These are phyloP conservation scores for Cladochytrium replicatum DNA, from an alignment of 192 early-diverging fungal species.

Conservation along the genomic window DNA sequence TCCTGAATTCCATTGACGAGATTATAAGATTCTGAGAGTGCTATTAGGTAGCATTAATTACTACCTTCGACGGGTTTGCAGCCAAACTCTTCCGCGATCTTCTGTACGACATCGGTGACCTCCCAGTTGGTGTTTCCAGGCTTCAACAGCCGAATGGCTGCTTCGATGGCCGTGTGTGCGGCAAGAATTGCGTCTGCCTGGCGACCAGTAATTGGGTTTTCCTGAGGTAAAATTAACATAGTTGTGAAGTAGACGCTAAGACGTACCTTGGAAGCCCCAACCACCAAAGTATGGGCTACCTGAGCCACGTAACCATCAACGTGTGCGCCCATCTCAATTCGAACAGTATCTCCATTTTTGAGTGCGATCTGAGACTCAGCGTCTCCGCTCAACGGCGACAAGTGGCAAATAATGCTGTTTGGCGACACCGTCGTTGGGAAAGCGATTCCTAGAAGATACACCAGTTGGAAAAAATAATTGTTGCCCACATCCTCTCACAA, in stretches of 20 bases:
- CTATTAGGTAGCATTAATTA: constrained; percentile 12
- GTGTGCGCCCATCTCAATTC: constrained; percentile 85
- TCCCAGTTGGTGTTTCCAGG: constrained; percentile 65
- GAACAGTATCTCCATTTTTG: constrained; percentile 81
- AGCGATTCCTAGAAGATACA: constrained; percentile 69
- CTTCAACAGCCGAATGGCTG: constrained; percentile 73
- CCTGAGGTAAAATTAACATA: constrained; percentile 16
- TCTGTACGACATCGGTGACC: constrained; percentile 71
- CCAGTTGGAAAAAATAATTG: no score
- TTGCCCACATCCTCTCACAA: no score
- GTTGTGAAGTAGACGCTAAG: no score
- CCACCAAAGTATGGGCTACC: constrained; percentile 77
- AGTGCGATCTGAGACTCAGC: constrained; percentile 52
- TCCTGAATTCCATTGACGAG: constrained; percentile 24
- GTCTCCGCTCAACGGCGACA: constrained; percentile 74
- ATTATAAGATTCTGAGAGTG: constrained; percentile 9
- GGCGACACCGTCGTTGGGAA: constrained; percentile 89
- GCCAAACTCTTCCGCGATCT: constrained; percentile 69
- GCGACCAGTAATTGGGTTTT: constrained; percentile 60
- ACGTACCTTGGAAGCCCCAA: constrained; percentile 62
- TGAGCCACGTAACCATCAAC: constrained; percentile 87
- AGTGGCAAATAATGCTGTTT: constrained; percentile 78
- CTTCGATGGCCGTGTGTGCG: constrained; percentile 75
- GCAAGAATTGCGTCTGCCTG: constrained; percentile 81
- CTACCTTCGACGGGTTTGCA: constrained; percentile 77